A percentile compares a stretch with the other conserved stretches of the same genome.
Evolutionary conservation across 257 asterid species (phyloP).

Genomic region (Marsdenia floribunda): DNA sequence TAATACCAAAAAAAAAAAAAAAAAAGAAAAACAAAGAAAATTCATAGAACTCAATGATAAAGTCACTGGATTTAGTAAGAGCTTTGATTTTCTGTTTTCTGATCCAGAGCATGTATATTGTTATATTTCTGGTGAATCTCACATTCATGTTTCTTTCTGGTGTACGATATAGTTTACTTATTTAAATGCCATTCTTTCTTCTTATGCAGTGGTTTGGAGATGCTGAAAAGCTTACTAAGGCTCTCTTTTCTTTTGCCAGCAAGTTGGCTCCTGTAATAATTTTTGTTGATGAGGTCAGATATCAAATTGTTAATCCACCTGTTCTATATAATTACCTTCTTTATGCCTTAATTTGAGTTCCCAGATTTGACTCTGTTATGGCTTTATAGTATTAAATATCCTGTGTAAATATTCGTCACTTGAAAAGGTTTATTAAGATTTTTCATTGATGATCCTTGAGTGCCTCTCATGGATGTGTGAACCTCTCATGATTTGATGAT

Average conservation of each 20-base stretch:
- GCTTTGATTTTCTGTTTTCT: neutral
- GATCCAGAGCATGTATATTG: neutral
- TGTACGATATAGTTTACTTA: neutral
- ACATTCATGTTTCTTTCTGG: neutral
- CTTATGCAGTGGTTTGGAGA: constrained; percentile 99
- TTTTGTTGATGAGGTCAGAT: constrained; percentile 91
- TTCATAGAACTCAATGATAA: too few species aligned
- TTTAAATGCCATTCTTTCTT: constrained; percentile 1
- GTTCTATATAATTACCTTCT: neutral
- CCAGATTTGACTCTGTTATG: neutral
- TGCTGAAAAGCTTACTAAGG: constrained; percentile 92
- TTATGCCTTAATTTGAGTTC: neutral
- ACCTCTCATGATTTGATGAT: neutral
- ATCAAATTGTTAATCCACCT: neutral
- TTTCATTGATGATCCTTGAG: neutral
- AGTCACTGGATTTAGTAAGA: too few species aligned
- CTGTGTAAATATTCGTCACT: neutral
- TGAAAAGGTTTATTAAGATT: neutral
- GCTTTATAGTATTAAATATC: neutral
- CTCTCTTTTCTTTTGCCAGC: constrained; percentile 97
- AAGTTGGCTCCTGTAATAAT: constrained; percentile 93
- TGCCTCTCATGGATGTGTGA: neutral
- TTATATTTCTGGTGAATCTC: neutral
- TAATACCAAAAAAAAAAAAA: too few species aligned
- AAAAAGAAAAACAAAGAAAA: too few species aligned